Conservation (phyloP, 768 basidiomycete genomes). For the Lactifluus hygrophoroides region DNA sequence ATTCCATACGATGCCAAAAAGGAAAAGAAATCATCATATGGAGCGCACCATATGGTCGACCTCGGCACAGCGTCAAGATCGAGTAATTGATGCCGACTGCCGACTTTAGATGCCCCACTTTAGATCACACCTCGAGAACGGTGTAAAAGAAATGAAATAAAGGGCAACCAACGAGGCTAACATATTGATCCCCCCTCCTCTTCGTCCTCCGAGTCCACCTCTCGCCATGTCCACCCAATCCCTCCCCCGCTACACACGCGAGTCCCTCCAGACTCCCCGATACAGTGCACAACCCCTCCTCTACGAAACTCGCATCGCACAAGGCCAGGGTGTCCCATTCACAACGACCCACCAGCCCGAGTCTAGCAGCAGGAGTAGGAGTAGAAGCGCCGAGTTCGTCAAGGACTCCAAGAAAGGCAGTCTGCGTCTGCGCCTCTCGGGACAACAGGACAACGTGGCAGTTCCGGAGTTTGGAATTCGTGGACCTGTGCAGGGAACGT, state of each 20-base stretch:
- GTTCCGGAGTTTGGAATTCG: constrained; percentile 13
- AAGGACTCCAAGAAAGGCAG: constrained; percentile 17
- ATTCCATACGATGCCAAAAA: background rate
- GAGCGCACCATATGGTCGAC: constrained; percentile 5
- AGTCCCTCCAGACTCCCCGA: background rate
- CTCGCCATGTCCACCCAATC: constrained; percentile 11
- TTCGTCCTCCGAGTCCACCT: background rate
- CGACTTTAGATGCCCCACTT: background rate
- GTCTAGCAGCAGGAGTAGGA: no score
- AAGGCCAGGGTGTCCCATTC: background rate
- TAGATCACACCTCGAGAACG: background rate
- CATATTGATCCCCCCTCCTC: no score
- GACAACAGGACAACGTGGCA: background rate
- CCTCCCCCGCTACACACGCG: constrained; percentile 13
- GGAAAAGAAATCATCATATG: background rate
- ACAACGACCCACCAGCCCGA: no score
- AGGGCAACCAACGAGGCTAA: background rate
- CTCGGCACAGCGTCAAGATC: background rate
- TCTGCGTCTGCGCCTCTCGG: constrained; percentile 13
- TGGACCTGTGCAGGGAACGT: constrained; percentile 11
- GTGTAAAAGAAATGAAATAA: background rate
- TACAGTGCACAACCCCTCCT: constrained; percentile 11
- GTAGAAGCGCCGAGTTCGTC: constrained; percentile 6
- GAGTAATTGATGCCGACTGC: background rate
- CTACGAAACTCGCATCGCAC: constrained; percentile 8